Evolutionary conservation across 2,329 filamentous ascomycete species (phyloP), one percentile per base, ranked within the genome.

Genomic region (Xylaria sp.): DNA sequence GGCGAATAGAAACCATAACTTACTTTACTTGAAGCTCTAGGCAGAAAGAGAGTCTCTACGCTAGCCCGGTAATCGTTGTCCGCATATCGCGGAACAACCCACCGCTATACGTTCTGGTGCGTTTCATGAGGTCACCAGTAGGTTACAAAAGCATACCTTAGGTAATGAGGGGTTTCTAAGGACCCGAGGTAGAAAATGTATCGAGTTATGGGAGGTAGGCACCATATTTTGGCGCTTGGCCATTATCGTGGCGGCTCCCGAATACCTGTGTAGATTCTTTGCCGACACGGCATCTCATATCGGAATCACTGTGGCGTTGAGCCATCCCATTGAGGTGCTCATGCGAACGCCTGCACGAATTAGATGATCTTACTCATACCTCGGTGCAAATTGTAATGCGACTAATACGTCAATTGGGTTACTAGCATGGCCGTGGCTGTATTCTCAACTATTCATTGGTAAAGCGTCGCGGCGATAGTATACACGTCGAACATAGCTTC

Each of bases 241-340:
- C 20, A 23, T 56, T 15, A 38, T 56, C 26, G 33, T 23, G 13
- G 53, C 13, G 31, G 17, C 23, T 60, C 48, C 56, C 54, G 46
- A 53, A 48, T 53, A 44, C 62, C 44, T 63, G 65, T 58, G n/a
- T 17, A 36, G 51, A 23, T 33, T 20, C 36, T 7, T 38, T 13
- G 10, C 15, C 38, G 23, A 56, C 64, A 26, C 15, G 28, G 53
- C 13, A 38, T 51, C 44, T 9, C 20, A 63, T 11, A 17, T 46
- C 40, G 38, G n/a, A 33, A 49, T 15, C 13, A 15, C 28, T 31
- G n/a, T 61, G 23, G 33, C 26, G 42, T 10, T 33, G 1, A n/a
- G 23, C 36, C 26, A 10, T 20, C 13, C 4, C 10, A 28, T 10
- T 15, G 48, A 58, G 23, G 10, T 58, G 26, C 33, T 28, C 17